These are phyloP conservation scores for Penicillium egyptiacum DNA, from an alignment of 495 filamentous ascomycete species.

Conservation along the genomic window DNA sequence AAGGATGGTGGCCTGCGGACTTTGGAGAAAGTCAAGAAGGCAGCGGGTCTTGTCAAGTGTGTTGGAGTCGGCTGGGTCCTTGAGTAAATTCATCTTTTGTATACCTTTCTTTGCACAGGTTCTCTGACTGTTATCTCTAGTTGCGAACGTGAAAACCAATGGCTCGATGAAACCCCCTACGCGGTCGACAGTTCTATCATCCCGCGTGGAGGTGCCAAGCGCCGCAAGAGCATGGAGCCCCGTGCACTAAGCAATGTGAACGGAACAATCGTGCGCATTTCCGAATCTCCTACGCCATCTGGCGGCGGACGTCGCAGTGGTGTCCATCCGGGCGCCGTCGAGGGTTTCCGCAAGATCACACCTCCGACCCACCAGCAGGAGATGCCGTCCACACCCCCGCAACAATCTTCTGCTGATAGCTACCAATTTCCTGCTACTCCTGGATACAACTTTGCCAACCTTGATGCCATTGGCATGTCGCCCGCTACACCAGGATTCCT, in stretches of 20 bases:
- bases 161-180: conserved; percentile 70
- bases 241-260: conserved; percentile 72
- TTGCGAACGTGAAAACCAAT: conserved; percentile 77
- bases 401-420: conserved; percentile 18
- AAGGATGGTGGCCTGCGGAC: conserved; percentile 90
- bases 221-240: conserved; percentile 92
- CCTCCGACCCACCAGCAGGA: conserved; percentile 24
- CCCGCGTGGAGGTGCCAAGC: conserved; percentile 72
- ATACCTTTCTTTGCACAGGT: neutral
- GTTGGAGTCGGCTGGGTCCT: conserved; percentile 88
- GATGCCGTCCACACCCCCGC: conserved; percentile 25
- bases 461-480: conserved; percentile 49
- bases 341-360: conserved; percentile 38
- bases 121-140: conserved; percentile 39
- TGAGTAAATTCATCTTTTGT: conserved; percentile 56
- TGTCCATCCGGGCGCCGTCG: conserved; percentile 37
- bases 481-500: conserved; percentile 58
- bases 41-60: conserved; percentile 72
- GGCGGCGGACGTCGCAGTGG: conserved; percentile 33
- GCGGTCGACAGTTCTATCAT: conserved; percentile 67
- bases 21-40: conserved; percentile 79
- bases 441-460: conserved; percentile 39
- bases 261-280: conserved; percentile 50
- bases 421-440: conserved; percentile 37
- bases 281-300: conserved; percentile 34